phyloP scores from a whole-genome alignment of 257 asterid species.

The Salvia hispanica region DNA sequence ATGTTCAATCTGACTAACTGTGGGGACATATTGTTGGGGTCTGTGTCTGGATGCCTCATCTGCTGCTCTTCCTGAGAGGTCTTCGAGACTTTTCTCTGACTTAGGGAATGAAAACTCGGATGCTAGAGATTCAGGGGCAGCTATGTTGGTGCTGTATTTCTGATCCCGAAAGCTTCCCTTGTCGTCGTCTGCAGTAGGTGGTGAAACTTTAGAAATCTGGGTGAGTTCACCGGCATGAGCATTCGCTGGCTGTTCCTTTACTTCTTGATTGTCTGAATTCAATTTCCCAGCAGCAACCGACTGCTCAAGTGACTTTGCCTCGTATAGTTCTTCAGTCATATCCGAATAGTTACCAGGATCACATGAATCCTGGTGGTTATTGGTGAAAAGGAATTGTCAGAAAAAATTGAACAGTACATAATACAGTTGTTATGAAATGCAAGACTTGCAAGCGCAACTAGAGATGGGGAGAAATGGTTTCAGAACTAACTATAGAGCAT shows the following conservation, averaged over 20 bases:
- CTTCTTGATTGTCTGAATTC: constrained; percentile 35
- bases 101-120: constrained; percentile 44
- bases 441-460: no score
- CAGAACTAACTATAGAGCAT: no score
- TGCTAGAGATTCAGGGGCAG: constrained; percentile 37
- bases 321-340: constrained; percentile 74
- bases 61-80: constrained; percentile 27
- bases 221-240: constrained; percentile 34
- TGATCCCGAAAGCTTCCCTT: constrained; percentile 27
- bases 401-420: not conserved
- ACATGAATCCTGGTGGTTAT: constrained; percentile 59
- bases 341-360: constrained; percentile 85
- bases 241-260: constrained; percentile 28
- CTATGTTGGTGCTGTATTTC: constrained; percentile 28
- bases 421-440: not conserved
- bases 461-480: no score
- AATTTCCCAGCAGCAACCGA: constrained; percentile 27
- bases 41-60: constrained; percentile 23
- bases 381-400: constrained; percentile 4
- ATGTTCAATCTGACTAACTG: not conserved
- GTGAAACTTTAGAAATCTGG: constrained; percentile 27
- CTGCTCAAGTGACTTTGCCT: constrained; percentile 46
- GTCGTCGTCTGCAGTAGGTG: constrained; percentile 26
- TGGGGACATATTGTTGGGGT: constrained; percentile 19
- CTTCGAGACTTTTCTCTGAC: constrained; percentile 37